Percentiles rank a stretch among this genome's conserved stretches.
Evolutionary conservation across 2,329 filamentous ascomycete genomes (phyloP).

Genomic region (Penicillium occitanis): DNA sequence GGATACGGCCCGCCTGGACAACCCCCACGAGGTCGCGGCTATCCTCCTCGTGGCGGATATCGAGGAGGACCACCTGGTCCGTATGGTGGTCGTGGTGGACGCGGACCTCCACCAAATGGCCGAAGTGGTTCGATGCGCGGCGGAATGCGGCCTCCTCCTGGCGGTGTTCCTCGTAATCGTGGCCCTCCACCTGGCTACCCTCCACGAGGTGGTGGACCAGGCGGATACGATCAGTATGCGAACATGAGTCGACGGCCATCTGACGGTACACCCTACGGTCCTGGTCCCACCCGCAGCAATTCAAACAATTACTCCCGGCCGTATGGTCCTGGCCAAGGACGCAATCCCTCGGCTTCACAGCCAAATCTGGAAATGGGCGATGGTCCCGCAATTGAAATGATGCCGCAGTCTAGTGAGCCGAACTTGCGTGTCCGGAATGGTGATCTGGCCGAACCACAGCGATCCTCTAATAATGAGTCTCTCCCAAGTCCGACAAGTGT

Average conservation of each 20-base stretch:
- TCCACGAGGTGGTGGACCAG: slow-evolving; percentile 42
- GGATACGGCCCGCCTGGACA: slow-evolving; percentile 40
- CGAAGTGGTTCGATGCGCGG: slow-evolving; percentile 45
- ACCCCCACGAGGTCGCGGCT: slow-evolving; percentile 55
- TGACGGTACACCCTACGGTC: slow-evolving; percentile 40
- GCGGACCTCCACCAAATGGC: slow-evolving; percentile 40
- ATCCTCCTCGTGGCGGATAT: slow-evolving; percentile 40
- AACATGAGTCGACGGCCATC: slow-evolving; percentile 28
- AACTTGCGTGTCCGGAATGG: slow-evolving; percentile 24
- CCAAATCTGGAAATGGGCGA: slow-evolving; percentile 28
- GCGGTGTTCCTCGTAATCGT: slow-evolving; percentile 45
- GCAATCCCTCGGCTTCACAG: slow-evolving; percentile 36
- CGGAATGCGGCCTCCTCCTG: slow-evolving; percentile 36
- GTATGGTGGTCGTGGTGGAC: slow-evolving; percentile 38
- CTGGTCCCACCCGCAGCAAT: slow-evolving; percentile 26
- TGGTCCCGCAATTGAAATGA: slow-evolving; percentile 75
- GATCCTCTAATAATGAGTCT: slow-evolving; percentile 16
- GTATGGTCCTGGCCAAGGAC: slow-evolving; percentile 26
- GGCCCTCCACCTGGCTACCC: slow-evolving; percentile 55
- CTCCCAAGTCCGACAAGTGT: slow-evolving; percentile 66
- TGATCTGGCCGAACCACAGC: slow-evolving; percentile 6
- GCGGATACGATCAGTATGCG: slow-evolving; percentile 36
- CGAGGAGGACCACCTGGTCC: slow-evolving; percentile 27
- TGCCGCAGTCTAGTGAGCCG: slow-evolving; percentile 62
- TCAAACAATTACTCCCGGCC: slow-evolving; percentile 30